Evolutionary conservation across 2,329 filamentous ascomycete genomes (phyloP).

Genomic region (Hawksworthiomyces lignivorus): DNA sequence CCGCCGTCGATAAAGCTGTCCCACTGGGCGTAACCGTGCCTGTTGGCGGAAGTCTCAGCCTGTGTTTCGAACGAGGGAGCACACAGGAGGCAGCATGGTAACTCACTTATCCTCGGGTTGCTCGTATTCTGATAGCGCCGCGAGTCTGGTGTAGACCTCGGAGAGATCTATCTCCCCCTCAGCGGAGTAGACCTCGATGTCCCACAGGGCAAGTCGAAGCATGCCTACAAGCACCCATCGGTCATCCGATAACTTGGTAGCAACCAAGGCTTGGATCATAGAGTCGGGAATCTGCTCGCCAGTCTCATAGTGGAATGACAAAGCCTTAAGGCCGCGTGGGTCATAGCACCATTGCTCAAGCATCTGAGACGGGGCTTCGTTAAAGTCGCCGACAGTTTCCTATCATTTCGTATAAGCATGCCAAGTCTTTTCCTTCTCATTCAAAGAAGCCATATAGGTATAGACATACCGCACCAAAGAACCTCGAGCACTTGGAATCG

Average conservation of each 20-base stretch:
- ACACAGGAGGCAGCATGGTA: too few relatives aligned
- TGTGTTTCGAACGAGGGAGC: too few relatives aligned
- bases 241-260: neutral
- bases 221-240: neutral
- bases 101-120: too few relatives aligned
- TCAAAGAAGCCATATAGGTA: too few relatives aligned
- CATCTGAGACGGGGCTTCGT: neutral
- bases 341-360: neutral
- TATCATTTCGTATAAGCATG: neutral
- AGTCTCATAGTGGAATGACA: neutral
- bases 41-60: too few relatives aligned
- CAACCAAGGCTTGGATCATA: neutral
- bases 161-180: too few relatives aligned
- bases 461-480: neutral
- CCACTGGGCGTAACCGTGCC: neutral
- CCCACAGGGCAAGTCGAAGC: neutral
- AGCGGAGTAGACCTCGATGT: neutral
- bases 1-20: neutral
- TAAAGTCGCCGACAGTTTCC: neutral
- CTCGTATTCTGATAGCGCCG: too few relatives aligned
- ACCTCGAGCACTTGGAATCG: neutral
- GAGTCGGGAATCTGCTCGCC: neutral
- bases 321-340: neutral
- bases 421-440: neutral
- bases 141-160: too few relatives aligned